Evolutionary conservation across 306 rosid genomes (phyloP).

Genomic region (Coriaria nepalensis): DNA sequence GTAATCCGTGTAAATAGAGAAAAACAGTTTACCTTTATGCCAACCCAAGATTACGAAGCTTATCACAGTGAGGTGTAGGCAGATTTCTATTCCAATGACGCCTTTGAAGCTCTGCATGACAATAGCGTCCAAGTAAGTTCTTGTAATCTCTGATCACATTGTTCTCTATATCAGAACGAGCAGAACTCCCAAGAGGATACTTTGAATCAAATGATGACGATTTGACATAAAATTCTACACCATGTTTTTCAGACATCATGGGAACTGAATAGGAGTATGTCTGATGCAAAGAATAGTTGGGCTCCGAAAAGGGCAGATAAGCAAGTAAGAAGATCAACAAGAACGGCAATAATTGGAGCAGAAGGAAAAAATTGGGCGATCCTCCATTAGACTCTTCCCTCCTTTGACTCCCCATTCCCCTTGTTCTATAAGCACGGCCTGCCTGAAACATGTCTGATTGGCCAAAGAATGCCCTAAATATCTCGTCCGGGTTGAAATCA

Average conservation of each 20-base stretch:
- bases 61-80: conserved; percentile 71
- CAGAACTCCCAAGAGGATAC: conserved; percentile 65
- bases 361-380: conserved; percentile 43
- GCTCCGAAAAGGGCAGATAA: conserved; percentile 75
- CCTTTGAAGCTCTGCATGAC: conserved; percentile 73
- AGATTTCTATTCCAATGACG: conserved; percentile 72
- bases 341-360: conserved; percentile 63
- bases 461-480: conserved; percentile 81
- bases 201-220: conserved; percentile 42
- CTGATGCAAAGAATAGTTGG: conserved; percentile 55
- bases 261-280: conserved; percentile 46
- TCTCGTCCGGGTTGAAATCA: conserved; percentile 79
- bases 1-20: background rate
- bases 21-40: conserved; percentile 38
- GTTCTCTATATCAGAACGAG: conserved; percentile 51
- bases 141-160: conserved; percentile 50
- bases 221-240: conserved; percentile 60
- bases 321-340: conserved; percentile 57
- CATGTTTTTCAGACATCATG: conserved; percentile 43
- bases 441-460: conserved; percentile 51
- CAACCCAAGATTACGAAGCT: conserved; percentile 35
- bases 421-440: conserved; percentile 35
- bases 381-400: conserved; percentile 55
- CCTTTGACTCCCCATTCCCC: conserved; percentile 33
- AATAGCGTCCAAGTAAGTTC: conserved; percentile 60